Percentiles rank a stretch among this genome's conserved stretches.
phyloP scores from a whole-genome alignment of 2,329 filamentous ascomycete species.

The Ceratocystiopsis minuta region DNA sequence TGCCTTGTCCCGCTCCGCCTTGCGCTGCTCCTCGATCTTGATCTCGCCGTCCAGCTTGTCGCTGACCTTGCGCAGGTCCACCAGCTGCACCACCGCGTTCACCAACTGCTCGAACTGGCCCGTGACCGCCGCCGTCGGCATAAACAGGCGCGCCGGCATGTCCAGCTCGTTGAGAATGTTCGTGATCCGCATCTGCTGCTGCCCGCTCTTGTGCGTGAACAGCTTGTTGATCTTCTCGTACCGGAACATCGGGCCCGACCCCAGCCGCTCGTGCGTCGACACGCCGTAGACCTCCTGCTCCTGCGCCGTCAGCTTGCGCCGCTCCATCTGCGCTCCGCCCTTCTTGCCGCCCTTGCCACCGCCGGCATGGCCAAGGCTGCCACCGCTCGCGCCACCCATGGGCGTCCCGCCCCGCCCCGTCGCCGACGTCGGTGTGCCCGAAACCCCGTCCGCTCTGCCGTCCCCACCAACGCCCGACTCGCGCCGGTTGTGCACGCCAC shows the following conservation, averaged over 20 bases:
- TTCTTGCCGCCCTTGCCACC: conserved; percentile 28
- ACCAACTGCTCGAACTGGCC: conserved; percentile 55
- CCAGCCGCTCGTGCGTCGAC: conserved; percentile 65
- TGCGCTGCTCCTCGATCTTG: conserved; percentile 38
- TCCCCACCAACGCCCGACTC: conserved; percentile 27
- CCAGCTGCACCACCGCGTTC: conserved; percentile 44
- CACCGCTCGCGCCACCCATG: conserved; percentile 5
- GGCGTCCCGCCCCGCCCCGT: conserved; percentile 11
- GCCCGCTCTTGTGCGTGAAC: conserved; percentile 56
- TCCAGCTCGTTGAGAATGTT: conserved; percentile 56
- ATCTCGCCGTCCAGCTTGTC: conserved; percentile 64
- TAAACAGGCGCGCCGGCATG: conserved; percentile 48
- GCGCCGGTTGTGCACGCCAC: conserved; percentile 19
- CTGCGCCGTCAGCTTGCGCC: conserved; percentile 53
- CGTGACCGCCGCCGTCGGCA: conserved; percentile 57
- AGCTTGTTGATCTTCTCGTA: conserved; percentile 67
- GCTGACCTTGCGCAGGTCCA: conserved; percentile 55
- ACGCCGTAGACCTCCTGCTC: conserved; percentile 73
- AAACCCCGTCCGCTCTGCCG: conserved; percentile 11
- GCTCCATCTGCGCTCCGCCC: conserved; percentile 30
- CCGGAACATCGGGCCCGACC: conserved; percentile 76
- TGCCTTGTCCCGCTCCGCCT: conserved; percentile 30
- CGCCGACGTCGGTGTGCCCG: conserved; percentile 20
- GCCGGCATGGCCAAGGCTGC: background rate
- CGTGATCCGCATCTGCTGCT: conserved; percentile 58